A percentile compares a stretch with the other conserved stretches of the same genome.
These are phyloP conservation scores for Boletus tylopilopsis DNA, from an alignment of 768 basidiomycete species.

Conservation along the genomic window DNA sequence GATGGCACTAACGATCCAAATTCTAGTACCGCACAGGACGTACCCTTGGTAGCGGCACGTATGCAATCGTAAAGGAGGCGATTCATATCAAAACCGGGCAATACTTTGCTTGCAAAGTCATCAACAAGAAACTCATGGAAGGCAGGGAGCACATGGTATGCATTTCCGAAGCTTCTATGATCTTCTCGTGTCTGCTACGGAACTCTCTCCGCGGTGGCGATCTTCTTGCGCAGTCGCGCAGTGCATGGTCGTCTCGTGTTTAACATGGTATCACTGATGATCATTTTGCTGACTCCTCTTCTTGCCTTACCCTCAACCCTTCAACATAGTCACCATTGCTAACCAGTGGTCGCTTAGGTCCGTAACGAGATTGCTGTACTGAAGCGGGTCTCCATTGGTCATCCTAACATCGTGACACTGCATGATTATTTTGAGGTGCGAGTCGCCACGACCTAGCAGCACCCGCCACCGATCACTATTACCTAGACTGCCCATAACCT, in stretches of 20 bases:
- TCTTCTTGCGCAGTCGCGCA: no score
- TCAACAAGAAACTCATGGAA: constrained; percentile 99
- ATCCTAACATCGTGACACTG: constrained; percentile 87
- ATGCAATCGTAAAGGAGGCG: constrained; percentile 93
- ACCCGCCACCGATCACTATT: not conserved
- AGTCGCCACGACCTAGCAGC: not conserved
- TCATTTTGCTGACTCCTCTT: constrained; percentile 10
- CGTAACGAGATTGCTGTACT: constrained; percentile 96
- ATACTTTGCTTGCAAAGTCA: constrained; percentile 99
- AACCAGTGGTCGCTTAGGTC: constrained; percentile 48
- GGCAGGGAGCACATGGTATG: constrained; percentile 96
- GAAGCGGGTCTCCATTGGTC: constrained; percentile 88
- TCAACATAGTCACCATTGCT: constrained; percentile 3
- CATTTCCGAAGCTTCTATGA: constrained; percentile 5
- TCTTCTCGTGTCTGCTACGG: not conserved
- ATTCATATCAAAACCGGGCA: constrained; percentile 89
- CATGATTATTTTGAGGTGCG: constrained; percentile 93
- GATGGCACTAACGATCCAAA: constrained; percentile 7
- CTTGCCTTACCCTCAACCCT: constrained; percentile 15
- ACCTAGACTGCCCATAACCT: constrained; percentile 83
- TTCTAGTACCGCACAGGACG: constrained; percentile 81
- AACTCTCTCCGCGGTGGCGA: not conserved
- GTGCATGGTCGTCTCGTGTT: no score
- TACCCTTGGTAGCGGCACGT: constrained; percentile 88
- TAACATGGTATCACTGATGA: constrained; percentile 7